phyloP scores from a whole-genome alignment of 1,284 basidiomycete species.

The Trichosporon ovoides region DNA sequence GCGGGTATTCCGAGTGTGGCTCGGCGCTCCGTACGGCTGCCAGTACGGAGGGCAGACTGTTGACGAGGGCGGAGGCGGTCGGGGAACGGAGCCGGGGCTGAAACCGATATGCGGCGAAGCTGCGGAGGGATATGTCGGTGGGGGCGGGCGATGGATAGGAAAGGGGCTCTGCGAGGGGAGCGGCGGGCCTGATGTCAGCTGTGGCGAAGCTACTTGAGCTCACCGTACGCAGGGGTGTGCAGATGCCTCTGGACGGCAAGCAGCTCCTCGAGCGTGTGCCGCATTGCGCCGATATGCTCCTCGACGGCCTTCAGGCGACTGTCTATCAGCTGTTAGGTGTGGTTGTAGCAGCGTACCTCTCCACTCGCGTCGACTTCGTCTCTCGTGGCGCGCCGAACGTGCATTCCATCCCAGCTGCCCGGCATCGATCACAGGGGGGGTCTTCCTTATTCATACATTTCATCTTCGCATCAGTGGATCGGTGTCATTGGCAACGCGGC shows the following conservation, averaged over 20 bases:
- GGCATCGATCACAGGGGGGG: slow-evolving; percentile 49
- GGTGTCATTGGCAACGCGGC: no score
- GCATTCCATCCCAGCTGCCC: slow-evolving; percentile 66
- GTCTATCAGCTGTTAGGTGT: slow-evolving; percentile 1
- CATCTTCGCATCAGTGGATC: slow-evolving; percentile 53
- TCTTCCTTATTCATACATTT: slow-evolving; percentile 64
- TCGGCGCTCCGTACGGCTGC: no score
- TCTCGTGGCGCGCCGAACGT: slow-evolving; percentile 87
- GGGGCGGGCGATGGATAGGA: no score
- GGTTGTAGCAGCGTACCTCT: slow-evolving; percentile 57
- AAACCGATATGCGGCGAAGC: no score
- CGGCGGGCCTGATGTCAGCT: no score
- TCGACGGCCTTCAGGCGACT: slow-evolving; percentile 84
- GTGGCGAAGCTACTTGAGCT: background rate
- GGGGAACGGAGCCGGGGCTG: no score
- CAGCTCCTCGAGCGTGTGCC: slow-evolving; percentile 70
- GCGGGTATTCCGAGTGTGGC: background rate
- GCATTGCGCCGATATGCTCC: slow-evolving; percentile 69
- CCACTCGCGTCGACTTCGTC: slow-evolving; percentile 60
- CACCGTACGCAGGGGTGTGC: background rate
- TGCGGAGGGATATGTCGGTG: no score
- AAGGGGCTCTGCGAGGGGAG: no score
- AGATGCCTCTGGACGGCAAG: slow-evolving; percentile 55
- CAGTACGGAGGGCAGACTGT: no score
- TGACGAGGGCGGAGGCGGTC: no score